A percentile compares a stretch with the other conserved stretches of the same genome.
phyloP scores from a whole-genome alignment of 306 rosid species.

The Castanea sativa region DNA sequence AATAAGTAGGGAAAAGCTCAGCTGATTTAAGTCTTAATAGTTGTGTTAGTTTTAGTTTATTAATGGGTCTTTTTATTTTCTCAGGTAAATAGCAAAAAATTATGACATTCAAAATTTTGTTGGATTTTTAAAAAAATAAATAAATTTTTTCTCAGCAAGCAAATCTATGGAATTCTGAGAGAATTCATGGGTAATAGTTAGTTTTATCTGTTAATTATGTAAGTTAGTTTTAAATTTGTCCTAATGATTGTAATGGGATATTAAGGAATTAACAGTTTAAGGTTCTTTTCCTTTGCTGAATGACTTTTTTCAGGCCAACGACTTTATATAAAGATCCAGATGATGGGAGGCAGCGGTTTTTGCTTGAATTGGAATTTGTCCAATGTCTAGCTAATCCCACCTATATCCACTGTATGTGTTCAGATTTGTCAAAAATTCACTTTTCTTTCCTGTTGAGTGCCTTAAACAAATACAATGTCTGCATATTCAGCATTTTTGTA shows the following conservation, averaged over 20 bases:
- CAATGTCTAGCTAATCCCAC: constrained; percentile 96
- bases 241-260: background rate
- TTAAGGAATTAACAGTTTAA: background rate
- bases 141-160: background rate
- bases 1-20: background rate
- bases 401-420: constrained; percentile 76
- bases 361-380: constrained; percentile 93
- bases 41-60: background rate
- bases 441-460: constrained; percentile 13
- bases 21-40: background rate
- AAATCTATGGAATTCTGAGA: background rate
- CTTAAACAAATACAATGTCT: constrained; percentile 5
- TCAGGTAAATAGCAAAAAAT: background rate
- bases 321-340: constrained; percentile 83
- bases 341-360: constrained; percentile 85
- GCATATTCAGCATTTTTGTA: background rate
- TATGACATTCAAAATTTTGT: background rate
- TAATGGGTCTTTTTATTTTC: background rate
- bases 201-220: background rate
- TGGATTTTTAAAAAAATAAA: background rate
- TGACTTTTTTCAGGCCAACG: constrained; percentile 48
- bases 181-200: background rate
- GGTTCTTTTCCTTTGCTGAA: constrained; percentile 16
- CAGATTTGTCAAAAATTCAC: background rate
- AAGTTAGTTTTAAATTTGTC: background rate